Evolutionary conservation across 2,329 filamentous ascomycete genomes (phyloP), one percentile per base, ranked within the genome.

Genomic region (Neocatenulostroma microsporum): DNA sequence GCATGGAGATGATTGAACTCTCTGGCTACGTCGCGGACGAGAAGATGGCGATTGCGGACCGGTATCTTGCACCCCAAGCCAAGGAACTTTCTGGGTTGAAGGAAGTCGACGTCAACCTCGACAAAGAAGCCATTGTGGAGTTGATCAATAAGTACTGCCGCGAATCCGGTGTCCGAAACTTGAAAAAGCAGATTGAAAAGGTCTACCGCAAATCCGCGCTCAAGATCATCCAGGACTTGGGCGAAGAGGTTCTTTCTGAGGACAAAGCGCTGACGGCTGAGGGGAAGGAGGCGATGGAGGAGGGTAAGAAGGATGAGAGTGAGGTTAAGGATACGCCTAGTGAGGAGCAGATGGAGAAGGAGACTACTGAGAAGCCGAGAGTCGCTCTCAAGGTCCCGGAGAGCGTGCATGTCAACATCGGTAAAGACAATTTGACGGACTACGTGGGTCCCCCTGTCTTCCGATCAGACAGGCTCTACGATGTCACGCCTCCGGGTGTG

Each of bases 181-280:
- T 98, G 43, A 98, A 98, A 75, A 96, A 98, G 70, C 89, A 96
- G 62, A 98, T 98, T 44, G 91, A 98, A 62, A 98, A 98, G 69
- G 86, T 98, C 3, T 98, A 95, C 65, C 80, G 91, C 40, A 98
- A 98, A 64, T 87, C 89, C 11, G 93, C 91, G 0, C 72, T 98
- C 44, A 96, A 95, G 66, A 98, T 98, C 49, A 89, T 98, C 10
- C 83, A 89, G 58, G 88, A 96, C 45, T 73, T 96, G 11, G 89
- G 89, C 33, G 88, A 95, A 55, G 81, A 86, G 83, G 72, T 84
- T 73, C 1, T 64, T 94, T 2, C 83, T 3, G 88, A 95, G 57
- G 78, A 83, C 15, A 78, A 85, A 45, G 87, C 84, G 4, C 64
- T 94, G 39, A 94, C 88, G 0, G 79, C 84, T 7, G 85, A 94